These are phyloP conservation scores for Xylogone sp. DNA, from an alignment of 2,329 filamentous ascomycete genomes.

Conservation along the genomic window DNA sequence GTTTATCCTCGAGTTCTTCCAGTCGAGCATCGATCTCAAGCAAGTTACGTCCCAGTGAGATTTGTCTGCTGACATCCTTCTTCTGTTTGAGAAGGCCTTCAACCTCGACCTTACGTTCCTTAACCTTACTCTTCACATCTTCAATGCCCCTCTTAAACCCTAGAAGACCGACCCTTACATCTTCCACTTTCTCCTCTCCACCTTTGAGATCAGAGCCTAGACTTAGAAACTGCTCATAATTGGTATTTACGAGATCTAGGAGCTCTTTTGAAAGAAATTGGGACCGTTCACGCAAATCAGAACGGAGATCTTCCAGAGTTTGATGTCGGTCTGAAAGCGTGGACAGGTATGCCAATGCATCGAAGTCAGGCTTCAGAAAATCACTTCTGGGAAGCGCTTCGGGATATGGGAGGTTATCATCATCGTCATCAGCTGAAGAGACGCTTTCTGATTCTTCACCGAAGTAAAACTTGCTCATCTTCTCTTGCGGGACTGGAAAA, in stretches of 20 bases:
- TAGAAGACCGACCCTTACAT: slow-evolving; percentile 80
- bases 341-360: slow-evolving; percentile 77
- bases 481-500: background rate
- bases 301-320: slow-evolving; percentile 87
- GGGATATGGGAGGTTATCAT: slow-evolving; percentile 80
- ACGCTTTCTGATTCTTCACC: slow-evolving; percentile 20
- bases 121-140: slow-evolving; percentile 64
- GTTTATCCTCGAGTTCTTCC: slow-evolving; percentile 56
- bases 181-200: slow-evolving; percentile 88
- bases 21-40: slow-evolving; percentile 65
- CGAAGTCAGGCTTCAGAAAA: slow-evolving; percentile 75
- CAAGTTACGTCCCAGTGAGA: slow-evolving; percentile 59
- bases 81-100: slow-evolving; percentile 62
- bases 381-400: slow-evolving; percentile 76
- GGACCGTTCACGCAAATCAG: slow-evolving; percentile 78
- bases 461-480: slow-evolving; percentile 47
- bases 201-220: slow-evolving; percentile 78
- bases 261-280: slow-evolving; percentile 80
- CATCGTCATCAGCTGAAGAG: slow-evolving; percentile 44
- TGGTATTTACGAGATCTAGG: slow-evolving; percentile 89
- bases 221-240: slow-evolving; percentile 87
- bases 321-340: slow-evolving; percentile 85
- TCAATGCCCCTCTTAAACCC: slow-evolving; percentile 82
- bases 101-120: slow-evolving; percentile 60
- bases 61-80: slow-evolving; percentile 55